Percentiles rank a stretch among this genome's conserved stretches.
Evolutionary conservation across 371 early-diverging fungal genomes (phyloP).

Genomic region (Rhizomucor miehei): DNA sequence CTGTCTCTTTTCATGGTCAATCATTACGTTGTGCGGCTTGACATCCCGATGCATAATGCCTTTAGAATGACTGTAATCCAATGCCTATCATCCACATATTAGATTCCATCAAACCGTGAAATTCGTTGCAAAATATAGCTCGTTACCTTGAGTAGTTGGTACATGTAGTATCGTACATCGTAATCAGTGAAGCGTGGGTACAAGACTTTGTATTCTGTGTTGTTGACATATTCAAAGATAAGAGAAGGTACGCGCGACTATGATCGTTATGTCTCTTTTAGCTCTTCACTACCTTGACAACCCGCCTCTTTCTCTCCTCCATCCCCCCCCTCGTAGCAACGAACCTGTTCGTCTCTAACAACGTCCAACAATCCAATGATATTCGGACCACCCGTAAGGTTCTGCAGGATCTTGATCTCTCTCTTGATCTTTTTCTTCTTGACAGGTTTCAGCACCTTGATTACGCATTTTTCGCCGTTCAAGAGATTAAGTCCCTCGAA

Average conservation of each 20-base stretch:
- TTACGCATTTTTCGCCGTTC: slow-evolving; percentile 85
- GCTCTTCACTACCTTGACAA: too few species aligned
- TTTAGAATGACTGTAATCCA: slow-evolving; percentile 97
- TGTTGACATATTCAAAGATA: slow-evolving; percentile 95
- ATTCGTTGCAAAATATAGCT: too few species aligned
- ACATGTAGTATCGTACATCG: slow-evolving; percentile 96
- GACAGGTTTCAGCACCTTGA: slow-evolving; percentile 99
- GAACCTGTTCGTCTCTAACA: slow-evolving; percentile 92
- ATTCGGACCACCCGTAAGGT: slow-evolving; percentile 94
- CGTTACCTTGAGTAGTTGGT: slow-evolving; percentile 88
- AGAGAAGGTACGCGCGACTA: slow-evolving; percentile 46
- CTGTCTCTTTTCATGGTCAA: slow-evolving; percentile 92
- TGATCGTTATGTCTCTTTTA: too few species aligned
- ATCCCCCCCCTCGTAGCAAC: neutral
- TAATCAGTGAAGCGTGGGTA: slow-evolving; percentile 83
- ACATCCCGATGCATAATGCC: slow-evolving; percentile 99
- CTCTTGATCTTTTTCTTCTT: slow-evolving; percentile 99
- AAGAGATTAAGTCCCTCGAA: slow-evolving; percentile 95
- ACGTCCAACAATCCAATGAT: slow-evolving; percentile 95
- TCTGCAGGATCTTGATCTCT: slow-evolving; percentile 99
- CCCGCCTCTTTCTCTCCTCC: neutral
- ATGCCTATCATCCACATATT: slow-evolving; percentile 54
- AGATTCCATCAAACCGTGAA: too few species aligned
- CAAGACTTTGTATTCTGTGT: slow-evolving; percentile 74
- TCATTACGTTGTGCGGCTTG: slow-evolving; percentile 99